Percentiles rank a stretch among this genome's conserved stretches.
phyloP scores from a whole-genome alignment of 2,329 filamentous ascomycete species.

The Helotiales sp. region DNA sequence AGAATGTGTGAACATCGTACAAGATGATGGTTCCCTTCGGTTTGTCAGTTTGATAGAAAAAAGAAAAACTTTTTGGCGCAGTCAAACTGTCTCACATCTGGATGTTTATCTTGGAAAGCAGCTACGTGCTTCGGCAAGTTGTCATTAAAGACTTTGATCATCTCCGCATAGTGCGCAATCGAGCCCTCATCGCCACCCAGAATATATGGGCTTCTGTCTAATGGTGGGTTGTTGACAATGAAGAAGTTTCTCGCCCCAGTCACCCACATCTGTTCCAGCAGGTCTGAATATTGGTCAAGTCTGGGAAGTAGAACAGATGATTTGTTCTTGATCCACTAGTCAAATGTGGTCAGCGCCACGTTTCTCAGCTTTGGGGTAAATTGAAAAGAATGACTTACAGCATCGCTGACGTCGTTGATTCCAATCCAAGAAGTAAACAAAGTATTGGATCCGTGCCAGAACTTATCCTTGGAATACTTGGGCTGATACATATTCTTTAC shows the following conservation, averaged over 20 bases:
- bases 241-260: conserved; percentile 20
- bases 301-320: not conserved
- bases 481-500: conserved; percentile 18
- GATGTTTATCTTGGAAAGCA: conserved; percentile 13
- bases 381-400: not conserved
- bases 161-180: conserved; percentile 4
- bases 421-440: conserved; percentile 57
- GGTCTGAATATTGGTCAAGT: conserved; percentile 6
- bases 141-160: conserved; percentile 17
- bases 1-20: conserved; percentile 19
- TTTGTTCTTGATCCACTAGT: not conserved
- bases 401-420: conserved; percentile 52
- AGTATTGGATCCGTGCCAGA: conserved; percentile 46
- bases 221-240: conserved; percentile 17
- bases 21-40: conserved; percentile 6
- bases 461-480: conserved; percentile 36
- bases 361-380: too few relatives aligned
- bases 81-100: conserved; percentile 18
- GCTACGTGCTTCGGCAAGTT: conserved; percentile 3
- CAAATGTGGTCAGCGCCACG: not conserved
- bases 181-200: not conserved
- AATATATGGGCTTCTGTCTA: conserved; percentile 19
- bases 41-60: too few relatives aligned
- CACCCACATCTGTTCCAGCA: conserved; percentile 14
- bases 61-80: too few relatives aligned